Evolutionary conservation across 164 flowering plant species (phyloP).

Genomic region (grape (Vitis vinifera)): DNA sequence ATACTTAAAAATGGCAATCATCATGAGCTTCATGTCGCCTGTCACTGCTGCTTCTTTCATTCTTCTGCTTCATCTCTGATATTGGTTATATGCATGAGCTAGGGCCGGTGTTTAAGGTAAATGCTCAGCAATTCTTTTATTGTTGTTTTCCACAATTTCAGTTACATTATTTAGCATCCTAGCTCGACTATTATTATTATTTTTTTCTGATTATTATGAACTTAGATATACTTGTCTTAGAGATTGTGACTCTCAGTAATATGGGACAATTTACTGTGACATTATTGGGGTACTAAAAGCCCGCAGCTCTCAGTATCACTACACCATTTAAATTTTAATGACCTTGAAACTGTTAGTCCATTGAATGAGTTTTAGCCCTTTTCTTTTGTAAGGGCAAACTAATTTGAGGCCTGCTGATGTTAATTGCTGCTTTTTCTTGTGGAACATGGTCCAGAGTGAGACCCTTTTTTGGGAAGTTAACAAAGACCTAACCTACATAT

Average conservation of each 20-base stretch:
- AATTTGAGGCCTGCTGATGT: neutral
- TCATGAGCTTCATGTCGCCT: neutral
- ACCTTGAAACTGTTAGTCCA: neutral
- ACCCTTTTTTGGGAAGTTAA: neutral
- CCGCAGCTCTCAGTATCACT: neutral
- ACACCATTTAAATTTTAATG: neutral
- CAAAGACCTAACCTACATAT: neutral
- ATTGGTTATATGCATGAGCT: constrained; percentile 7
- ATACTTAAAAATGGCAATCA: constrained; percentile 2
- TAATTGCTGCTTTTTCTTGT: neutral
- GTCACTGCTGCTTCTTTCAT: constrained; percentile 13
- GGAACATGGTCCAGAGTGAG: neutral
- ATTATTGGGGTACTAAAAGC: neutral
- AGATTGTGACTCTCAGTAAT: neutral
- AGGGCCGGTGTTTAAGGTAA: constrained; percentile 1
- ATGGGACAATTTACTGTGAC: neutral
- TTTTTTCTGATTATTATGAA: neutral
- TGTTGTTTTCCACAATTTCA: neutral
- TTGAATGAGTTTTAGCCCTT: neutral
- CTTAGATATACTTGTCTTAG: neutral
- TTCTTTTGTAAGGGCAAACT: neutral
- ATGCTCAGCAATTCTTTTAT: neutral
- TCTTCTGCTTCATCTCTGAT: constrained; percentile 13
- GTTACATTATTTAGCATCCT: neutral
- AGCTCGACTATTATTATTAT: neutral